Conservation (phyloP, 225 moss, liverwort and hornwort species). For the Marchantia polymorpha region DNA sequence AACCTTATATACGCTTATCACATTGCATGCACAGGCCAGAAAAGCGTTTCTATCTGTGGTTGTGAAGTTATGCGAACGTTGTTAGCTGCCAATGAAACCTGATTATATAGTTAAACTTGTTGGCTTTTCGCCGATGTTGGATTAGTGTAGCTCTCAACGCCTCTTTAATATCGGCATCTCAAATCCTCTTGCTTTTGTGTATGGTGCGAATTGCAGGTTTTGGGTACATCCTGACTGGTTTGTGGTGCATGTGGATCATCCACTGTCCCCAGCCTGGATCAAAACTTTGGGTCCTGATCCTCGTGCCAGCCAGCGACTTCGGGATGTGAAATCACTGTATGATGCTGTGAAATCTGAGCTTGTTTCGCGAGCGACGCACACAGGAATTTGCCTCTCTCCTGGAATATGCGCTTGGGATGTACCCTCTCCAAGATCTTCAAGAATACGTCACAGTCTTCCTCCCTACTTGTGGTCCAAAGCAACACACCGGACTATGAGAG, state of each 20-base stretch:
- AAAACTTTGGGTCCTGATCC: slow-evolving; percentile 37
- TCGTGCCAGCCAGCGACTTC: slow-evolving; percentile 25
- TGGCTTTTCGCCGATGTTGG: background rate
- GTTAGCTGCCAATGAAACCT: no score
- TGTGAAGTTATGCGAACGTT: background rate
- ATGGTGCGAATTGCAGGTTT: slow-evolving; percentile 25
- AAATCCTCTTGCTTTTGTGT: background rate
- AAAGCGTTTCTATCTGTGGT: background rate
- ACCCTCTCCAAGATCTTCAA: background rate
- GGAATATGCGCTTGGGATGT: slow-evolving; percentile 21
- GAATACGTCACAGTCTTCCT: slow-evolving; percentile 1
- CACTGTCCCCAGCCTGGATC: slow-evolving; percentile 33
- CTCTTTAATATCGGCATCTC: background rate
- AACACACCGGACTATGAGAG: background rate
- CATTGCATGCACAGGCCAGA: background rate
- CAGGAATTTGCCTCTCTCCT: slow-evolving; percentile 36
- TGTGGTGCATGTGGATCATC: slow-evolving; percentile 33
- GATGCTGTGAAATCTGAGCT: slow-evolving; percentile 28
- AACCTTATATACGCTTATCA: background rate
- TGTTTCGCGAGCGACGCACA: slow-evolving; percentile 26
- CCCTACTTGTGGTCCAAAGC: background rate
- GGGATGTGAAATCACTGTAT: slow-evolving; percentile 24
- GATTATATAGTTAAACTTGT: background rate
- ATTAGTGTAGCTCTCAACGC: background rate
- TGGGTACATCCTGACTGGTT: slow-evolving; percentile 48